Evolutionary conservation across 1,284 basidiomycete genomes (phyloP).

Genomic region (Naganishia liquefaciens): DNA sequence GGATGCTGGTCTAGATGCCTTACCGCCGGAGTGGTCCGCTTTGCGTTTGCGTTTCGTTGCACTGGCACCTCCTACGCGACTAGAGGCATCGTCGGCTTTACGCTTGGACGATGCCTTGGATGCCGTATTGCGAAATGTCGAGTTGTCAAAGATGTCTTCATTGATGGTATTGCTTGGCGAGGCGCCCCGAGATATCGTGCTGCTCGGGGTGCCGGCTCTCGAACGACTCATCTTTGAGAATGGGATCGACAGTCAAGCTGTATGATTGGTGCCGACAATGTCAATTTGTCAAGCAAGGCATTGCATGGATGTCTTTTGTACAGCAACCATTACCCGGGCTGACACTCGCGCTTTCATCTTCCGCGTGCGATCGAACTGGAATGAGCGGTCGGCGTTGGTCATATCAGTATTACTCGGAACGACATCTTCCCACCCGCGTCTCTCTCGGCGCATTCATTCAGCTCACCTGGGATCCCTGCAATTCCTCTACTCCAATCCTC

Average conservation of each 20-base stretch:
- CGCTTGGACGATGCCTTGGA: conserved; percentile 10
- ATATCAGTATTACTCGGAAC: not conserved
- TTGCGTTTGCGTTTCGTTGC: conserved; percentile 17
- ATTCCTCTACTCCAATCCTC: not conserved
- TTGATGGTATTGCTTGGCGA: conserved; percentile 22
- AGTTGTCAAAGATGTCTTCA: conserved; percentile 19
- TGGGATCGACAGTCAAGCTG: not conserved
- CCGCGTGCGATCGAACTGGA: conserved; percentile 6
- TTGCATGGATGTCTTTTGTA: not conserved
- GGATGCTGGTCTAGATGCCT: conserved; percentile 15
- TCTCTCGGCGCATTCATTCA: not conserved
- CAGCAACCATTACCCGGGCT: too few species aligned
- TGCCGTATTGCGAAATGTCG: not conserved
- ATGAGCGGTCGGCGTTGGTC: not conserved
- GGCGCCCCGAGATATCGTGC: conserved; percentile 15
- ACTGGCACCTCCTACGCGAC: conserved; percentile 2
- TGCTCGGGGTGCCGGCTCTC: conserved; percentile 14
- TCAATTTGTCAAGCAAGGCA: not conserved
- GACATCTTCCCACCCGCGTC: not conserved
- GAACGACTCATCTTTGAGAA: conserved; percentile 7
- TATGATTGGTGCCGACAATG: too few species aligned
- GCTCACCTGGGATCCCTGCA: not conserved
- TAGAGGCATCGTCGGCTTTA: conserved; percentile 12
- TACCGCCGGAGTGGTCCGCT: not conserved
- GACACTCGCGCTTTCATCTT: not conserved